Base-by-base conservation (phyloP, 1,139 yeast genomes). In the Protomyces inundatus region DNA sequence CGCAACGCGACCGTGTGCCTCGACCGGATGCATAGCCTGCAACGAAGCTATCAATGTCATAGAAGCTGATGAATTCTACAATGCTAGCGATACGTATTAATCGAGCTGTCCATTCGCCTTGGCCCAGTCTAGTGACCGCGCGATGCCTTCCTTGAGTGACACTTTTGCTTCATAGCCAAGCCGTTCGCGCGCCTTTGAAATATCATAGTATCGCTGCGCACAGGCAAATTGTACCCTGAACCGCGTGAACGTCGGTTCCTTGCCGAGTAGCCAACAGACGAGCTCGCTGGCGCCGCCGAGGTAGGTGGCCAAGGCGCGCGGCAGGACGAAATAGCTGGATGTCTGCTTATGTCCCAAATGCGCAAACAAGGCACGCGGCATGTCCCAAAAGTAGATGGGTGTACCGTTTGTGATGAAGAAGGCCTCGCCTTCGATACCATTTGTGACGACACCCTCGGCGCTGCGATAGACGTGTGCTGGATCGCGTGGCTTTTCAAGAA, bases 341-440 rank as follows among this genome's bases (percentile, higher is more conserved):
- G 86, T 87, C 0, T 97, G 97, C n/a, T 34, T 16, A 39, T 51
- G 54, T 75, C 90, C 97, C 45, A 66, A 54, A 35, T 93, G 93
- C 72, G 91, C 91, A 98, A 98, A 93, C 32, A 93, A 96, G 1
- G 96, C 88, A 72, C 97, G 84, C 3, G 98, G 97, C 70, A 95
- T 80, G 3, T 97, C 90, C 98, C 98, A 95, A 76, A 95, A 95
- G 76, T 91, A 95, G 30, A 95, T 84, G 33, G 98, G 98, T 4
- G 91, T 82, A 75, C 91, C 98, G 73, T 95, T 95, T 14, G 98
- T 93, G 68, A 95, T 79, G 71, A 93, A 89, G 75, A 90, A 93
- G 0, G 88, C 83, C 74, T 93, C 88, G 55, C 98, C 98, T 6
- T 89, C 86, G 36, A 93, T 84, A 4, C 74, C 68, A 14, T 70